phyloP scores from a whole-genome alignment of 257 asterid species.

The Mentha longifolia region DNA sequence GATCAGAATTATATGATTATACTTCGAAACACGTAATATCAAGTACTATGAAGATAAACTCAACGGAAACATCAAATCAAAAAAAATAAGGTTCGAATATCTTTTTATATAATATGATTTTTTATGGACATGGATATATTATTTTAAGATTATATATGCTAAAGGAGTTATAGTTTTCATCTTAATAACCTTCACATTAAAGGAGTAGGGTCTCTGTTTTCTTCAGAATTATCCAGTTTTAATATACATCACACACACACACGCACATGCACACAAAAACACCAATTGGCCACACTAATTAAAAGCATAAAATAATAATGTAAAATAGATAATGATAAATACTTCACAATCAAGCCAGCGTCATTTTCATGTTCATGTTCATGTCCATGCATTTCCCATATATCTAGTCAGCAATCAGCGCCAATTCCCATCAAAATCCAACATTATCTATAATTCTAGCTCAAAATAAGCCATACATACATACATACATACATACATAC shows the following conservation, averaged over 20 bases:
- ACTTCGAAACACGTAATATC: too few relatives aligned
- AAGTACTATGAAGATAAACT: conserved; percentile 17
- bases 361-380: conserved; percentile 9
- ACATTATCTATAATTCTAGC: conserved; percentile 11
- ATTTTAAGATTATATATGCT: background rate
- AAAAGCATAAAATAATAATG: background rate
- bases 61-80: conserved; percentile 14
- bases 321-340: background rate
- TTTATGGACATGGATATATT: background rate
- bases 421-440: conserved; percentile 12
- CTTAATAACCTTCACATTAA: conserved; percentile 29
- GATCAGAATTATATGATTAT: too few relatives aligned
- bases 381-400: conserved; percentile 34
- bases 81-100: conserved; percentile 5
- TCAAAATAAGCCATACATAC: background rate
- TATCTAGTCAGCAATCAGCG: conserved; percentile 36
- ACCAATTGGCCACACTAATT: conserved; percentile 20
- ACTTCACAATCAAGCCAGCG: conserved; percentile 24
- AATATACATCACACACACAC: background rate
- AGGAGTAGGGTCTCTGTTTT: conserved; percentile 30
- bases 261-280: too few relatives aligned
- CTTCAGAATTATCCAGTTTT: conserved; percentile 32
- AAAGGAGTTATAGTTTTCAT: conserved; percentile 29
- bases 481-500: too few relatives aligned
- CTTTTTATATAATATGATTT: background rate